Conservation (phyloP, 768 basidiomycete species). For the Rhodocollybia butyracea region DNA sequence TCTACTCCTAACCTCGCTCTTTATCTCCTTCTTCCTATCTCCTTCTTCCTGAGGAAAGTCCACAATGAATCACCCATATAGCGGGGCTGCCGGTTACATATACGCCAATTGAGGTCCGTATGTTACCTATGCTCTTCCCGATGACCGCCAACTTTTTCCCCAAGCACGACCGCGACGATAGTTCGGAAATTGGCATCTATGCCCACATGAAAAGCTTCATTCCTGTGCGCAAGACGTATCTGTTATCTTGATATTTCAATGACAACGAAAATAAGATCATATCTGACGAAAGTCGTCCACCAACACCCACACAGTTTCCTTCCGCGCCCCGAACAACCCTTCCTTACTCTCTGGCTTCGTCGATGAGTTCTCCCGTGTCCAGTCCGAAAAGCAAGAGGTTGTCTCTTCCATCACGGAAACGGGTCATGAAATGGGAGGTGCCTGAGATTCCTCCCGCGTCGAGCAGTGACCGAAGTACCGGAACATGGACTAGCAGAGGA, state of each 20-base stretch:
- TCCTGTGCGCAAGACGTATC: not conserved
- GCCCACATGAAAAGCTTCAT: conserved; percentile 3
- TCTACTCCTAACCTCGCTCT: no score
- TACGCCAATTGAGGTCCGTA: conserved; percentile 26
- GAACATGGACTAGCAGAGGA: not conserved
- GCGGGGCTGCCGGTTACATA: conserved; percentile 30
- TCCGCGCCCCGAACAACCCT: conserved; percentile 16
- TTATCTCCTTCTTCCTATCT: no score
- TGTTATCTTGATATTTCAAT: not conserved
- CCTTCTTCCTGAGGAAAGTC: no score
- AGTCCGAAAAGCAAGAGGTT: not conserved
- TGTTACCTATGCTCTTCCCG: conserved; percentile 10
- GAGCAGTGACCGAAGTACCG: not conserved
- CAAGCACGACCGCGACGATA: conserved; percentile 7
- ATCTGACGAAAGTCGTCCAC: not conserved
- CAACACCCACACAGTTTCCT: conserved; percentile 27
- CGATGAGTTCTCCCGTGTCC: not conserved
- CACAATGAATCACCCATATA: conserved; percentile 33
- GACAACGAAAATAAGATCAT: not conserved
- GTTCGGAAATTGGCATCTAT: not conserved
- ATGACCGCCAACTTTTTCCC: not conserved
- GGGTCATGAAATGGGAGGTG: not conserved
- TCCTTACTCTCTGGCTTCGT: not conserved
- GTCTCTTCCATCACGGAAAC: not conserved
- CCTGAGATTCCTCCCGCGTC: not conserved